A percentile compares a stretch with the other conserved stretches of the same genome.
Conservation (phyloP, 805 yeast species). For the Kluyveromyces nonfermentans region DNA sequence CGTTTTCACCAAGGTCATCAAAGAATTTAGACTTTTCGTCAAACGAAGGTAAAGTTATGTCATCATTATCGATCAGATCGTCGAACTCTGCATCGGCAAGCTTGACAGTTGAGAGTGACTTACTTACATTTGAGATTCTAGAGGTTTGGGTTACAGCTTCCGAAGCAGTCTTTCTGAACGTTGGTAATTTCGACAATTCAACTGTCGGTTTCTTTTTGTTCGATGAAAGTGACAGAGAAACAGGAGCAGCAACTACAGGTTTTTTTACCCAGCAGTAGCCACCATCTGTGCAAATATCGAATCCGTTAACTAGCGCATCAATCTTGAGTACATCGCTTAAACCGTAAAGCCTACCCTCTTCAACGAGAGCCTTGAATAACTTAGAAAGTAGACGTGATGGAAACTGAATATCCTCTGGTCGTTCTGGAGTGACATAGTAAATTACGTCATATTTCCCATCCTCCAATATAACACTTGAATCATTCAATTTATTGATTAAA, state of each 20-base stretch:
- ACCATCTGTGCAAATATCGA: conserved; percentile 31
- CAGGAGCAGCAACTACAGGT: conserved; percentile 27
- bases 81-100: conserved; percentile 26
- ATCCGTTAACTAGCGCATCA: conserved; percentile 61
- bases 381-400: conserved; percentile 37
- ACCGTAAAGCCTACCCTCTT: conserved; percentile 43
- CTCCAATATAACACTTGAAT: conserved; percentile 33
- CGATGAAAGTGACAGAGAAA: conserved; percentile 19
- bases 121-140: background rate
- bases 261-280: conserved; percentile 47
- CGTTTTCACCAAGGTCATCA: conserved; percentile 36
- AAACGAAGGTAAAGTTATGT: conserved; percentile 35
- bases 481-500: conserved; percentile 50
- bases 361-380: conserved; percentile 33
- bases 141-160: conserved; percentile 12
- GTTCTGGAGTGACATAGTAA: conserved; percentile 48
- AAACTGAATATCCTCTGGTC: conserved; percentile 34
- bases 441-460: conserved; percentile 35
- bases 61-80: conserved; percentile 25
- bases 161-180: conserved; percentile 22
- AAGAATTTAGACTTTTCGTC: conserved; percentile 46
- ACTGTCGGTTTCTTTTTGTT: conserved; percentile 9
- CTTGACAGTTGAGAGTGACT: conserved; percentile 13
- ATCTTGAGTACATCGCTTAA: conserved; percentile 35
- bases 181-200: conserved; percentile 21